phyloP scores from a whole-genome alignment of 805 yeast species.

The Suhomyces emberorum region DNA sequence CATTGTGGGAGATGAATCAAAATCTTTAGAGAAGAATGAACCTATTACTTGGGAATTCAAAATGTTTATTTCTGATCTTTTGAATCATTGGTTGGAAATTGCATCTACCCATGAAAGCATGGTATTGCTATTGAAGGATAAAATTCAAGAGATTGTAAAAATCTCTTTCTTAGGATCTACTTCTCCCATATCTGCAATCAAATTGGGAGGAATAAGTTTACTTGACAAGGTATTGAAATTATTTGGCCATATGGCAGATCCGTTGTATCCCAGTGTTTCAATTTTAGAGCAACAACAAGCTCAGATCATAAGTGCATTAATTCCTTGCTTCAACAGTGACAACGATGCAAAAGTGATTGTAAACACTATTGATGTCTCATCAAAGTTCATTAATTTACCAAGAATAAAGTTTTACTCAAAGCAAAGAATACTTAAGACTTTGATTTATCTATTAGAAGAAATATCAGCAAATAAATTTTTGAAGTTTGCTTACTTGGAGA shows the following conservation, averaged over 20 bases:
- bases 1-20: slow-evolving; percentile 34
- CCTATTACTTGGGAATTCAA: slow-evolving; percentile 59
- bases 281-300: slow-evolving; percentile 92
- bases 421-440: slow-evolving; percentile 54
- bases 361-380: slow-evolving; percentile 72
- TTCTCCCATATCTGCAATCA: slow-evolving; percentile 56
- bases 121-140: slow-evolving; percentile 39
- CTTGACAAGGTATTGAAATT: slow-evolving; percentile 59
- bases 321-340: slow-evolving; percentile 77
- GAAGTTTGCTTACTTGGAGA: slow-evolving; percentile 55
- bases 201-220: slow-evolving; percentile 62
- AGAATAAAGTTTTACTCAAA: slow-evolving; percentile 43
- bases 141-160: slow-evolving; percentile 64
- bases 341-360: slow-evolving; percentile 73
- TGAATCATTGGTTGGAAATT: slow-evolving; percentile 41
- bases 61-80: slow-evolving; percentile 43
- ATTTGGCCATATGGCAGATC: slow-evolving; percentile 64
- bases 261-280: slow-evolving; percentile 66
- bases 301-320: slow-evolving; percentile 82
- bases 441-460: slow-evolving; percentile 66
- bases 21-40: slow-evolving; percentile 45
- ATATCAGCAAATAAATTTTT: slow-evolving; percentile 41
- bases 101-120: slow-evolving; percentile 38
- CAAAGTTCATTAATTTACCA: slow-evolving; percentile 59
- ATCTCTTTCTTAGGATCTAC: slow-evolving; percentile 81